Evolutionary conservation across 2,329 filamentous ascomycete genomes (phyloP).

Genomic region (Cercospora zeae-maydis): DNA sequence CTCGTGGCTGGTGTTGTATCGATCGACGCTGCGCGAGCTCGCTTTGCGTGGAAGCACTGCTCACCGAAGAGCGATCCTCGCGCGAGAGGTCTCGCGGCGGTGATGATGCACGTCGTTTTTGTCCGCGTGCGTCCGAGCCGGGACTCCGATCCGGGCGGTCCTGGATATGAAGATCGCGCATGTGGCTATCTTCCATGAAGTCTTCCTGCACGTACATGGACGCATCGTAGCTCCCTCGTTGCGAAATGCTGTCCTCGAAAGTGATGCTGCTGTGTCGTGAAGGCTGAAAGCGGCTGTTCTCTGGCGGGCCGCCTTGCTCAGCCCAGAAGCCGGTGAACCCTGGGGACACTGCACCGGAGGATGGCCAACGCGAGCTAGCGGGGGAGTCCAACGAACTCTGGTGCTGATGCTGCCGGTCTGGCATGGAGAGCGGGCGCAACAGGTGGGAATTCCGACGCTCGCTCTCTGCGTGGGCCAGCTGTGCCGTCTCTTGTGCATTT

Average conservation of each 20-base stretch:
- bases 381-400: slow-evolving; percentile 40
- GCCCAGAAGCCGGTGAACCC: slow-evolving; percentile 46
- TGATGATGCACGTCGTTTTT: slow-evolving; percentile 63
- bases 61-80: slow-evolving; percentile 45
- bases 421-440: slow-evolving; percentile 45
- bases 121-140: slow-evolving; percentile 50
- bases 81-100: slow-evolving; percentile 55
- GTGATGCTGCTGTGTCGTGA: slow-evolving; percentile 41
- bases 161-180: slow-evolving; percentile 53
- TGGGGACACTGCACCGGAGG: slow-evolving; percentile 44
- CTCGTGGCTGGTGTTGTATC: slow-evolving; percentile 55
- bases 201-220: slow-evolving; percentile 51
- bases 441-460: slow-evolving; percentile 42
- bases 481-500: slow-evolving; percentile 31
- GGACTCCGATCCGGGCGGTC: slow-evolving; percentile 46
- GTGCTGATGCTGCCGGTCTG: slow-evolving; percentile 39
- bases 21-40: slow-evolving; percentile 56
- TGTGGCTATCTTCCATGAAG: slow-evolving; percentile 53
- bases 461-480: slow-evolving; percentile 38
- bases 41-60: slow-evolving; percentile 42
- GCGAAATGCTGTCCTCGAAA: slow-evolving; percentile 48
- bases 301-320: slow-evolving; percentile 29
- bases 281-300: slow-evolving; percentile 26
- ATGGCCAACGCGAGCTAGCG: slow-evolving; percentile 38
- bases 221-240: slow-evolving; percentile 62